Percentiles rank a stretch among this genome's conserved stretches.
Evolutionary conservation across 768 basidiomycete genomes (phyloP).

Genomic region (Tylopilus plumbeoviolaceoides): DNA sequence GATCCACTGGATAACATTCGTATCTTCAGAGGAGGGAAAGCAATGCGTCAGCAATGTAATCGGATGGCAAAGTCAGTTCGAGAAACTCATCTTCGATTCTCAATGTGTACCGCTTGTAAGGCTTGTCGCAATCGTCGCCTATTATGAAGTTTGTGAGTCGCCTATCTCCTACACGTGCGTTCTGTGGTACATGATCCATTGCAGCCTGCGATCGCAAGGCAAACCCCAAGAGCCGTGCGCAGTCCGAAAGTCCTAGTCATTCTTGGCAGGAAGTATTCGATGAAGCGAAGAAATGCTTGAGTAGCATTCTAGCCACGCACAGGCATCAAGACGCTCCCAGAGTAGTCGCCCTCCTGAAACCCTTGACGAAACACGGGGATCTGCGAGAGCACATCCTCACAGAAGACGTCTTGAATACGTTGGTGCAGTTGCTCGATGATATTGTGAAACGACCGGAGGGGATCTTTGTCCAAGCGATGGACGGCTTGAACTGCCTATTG

Average conservation of each 20-base stretch:
- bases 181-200: not conserved
- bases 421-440: slow-evolving; percentile 14
- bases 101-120: slow-evolving; percentile 16
- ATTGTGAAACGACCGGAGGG: not conserved
- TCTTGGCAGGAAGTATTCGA: slow-evolving; percentile 1
- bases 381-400: slow-evolving; percentile 17
- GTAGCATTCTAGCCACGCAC: slow-evolving; percentile 6
- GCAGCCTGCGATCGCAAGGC: slow-evolving; percentile 7
- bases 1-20: not conserved
- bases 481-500: slow-evolving; percentile 17
- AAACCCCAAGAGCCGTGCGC: not conserved
- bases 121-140: slow-evolving; percentile 21
- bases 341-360: slow-evolving; percentile 21
- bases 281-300: slow-evolving; percentile 12
- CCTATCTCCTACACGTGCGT: too few species aligned
- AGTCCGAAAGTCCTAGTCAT: not conserved
- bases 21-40: slow-evolving; percentile 18
- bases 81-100: slow-evolving; percentile 6
- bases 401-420: slow-evolving; percentile 4
- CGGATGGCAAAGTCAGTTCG: slow-evolving; percentile 11
- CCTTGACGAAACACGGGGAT: slow-evolving; percentile 15
- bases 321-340: slow-evolving; percentile 18
- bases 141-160: slow-evolving; percentile 19
- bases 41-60: slow-evolving; percentile 16
- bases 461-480: slow-evolving; percentile 21